A percentile compares a stretch with the other conserved stretches of the same genome.
phyloP scores from a whole-genome alignment of 352 stramenopile genomes.

The Chrysophaeum taylorii region DNA sequence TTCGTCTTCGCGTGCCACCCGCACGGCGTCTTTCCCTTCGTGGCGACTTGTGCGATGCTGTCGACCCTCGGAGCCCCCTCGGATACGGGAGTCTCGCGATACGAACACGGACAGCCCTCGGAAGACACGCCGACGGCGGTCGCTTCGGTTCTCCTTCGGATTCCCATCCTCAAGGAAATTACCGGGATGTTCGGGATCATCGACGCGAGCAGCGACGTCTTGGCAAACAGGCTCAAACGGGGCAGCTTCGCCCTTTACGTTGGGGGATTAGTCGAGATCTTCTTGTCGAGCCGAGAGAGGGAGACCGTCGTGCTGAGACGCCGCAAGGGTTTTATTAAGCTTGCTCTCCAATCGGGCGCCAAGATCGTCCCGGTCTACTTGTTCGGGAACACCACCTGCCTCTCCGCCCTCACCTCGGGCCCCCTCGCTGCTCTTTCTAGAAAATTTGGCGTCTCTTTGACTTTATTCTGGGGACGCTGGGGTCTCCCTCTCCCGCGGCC shows the following conservation, averaged over 20 bases:
- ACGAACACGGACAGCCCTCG: conserved; percentile 19
- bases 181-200: conserved; percentile 46
- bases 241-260: conserved; percentile 41
- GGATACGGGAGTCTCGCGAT: conserved; percentile 14
- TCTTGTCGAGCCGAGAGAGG: conserved; percentile 34
- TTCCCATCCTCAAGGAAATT: conserved; percentile 45
- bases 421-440: conserved; percentile 34
- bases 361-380: conserved; percentile 43
- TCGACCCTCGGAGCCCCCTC: conserved; percentile 23
- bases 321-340: conserved; percentile 51
- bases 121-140: conserved; percentile 29
- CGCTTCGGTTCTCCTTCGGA: conserved; percentile 33
- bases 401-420: conserved; percentile 37
- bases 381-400: conserved; percentile 44
- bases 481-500: conserved; percentile 38
- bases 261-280: conserved; percentile 46
- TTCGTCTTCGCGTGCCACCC: conserved; percentile 31
- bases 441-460: conserved; percentile 40
- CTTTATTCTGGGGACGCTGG: conserved; percentile 46
- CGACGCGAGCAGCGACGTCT: conserved; percentile 26
- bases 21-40: conserved; percentile 36
- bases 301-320: conserved; percentile 41
- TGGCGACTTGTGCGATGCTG: background rate
- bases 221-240: conserved; percentile 11
- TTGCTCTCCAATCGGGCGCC: conserved; percentile 39